These are phyloP conservation scores for Septoria petroselini DNA, from an alignment of 2,329 filamentous ascomycete genomes.

Conservation along the genomic window DNA sequence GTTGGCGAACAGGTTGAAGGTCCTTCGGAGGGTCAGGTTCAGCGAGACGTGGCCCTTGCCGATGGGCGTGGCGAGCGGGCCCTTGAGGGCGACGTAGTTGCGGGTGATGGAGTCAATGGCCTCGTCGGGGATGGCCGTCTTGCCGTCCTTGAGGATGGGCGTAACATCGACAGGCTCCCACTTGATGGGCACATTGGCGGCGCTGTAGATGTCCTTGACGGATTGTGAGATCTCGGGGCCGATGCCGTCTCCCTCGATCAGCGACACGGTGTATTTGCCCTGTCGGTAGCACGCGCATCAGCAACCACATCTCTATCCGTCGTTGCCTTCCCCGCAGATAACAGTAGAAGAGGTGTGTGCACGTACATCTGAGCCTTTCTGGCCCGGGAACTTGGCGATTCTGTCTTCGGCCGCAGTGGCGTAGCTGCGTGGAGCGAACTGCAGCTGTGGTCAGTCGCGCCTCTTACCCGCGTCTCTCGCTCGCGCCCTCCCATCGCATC, in stretches of 20 bases:
- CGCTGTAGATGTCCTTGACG: conserved; percentile 97
- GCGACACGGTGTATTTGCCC: conserved; percentile 92
- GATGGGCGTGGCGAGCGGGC: conserved; percentile 93
- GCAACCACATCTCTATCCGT: conserved; percentile 1
- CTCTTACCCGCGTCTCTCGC: background rate
- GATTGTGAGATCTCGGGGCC: conserved; percentile 93
- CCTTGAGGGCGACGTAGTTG: conserved; percentile 98
- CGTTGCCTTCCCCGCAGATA: background rate
- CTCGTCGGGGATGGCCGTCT: conserved; percentile 87
- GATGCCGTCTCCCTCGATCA: conserved; percentile 99
- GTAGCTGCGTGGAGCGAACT: conserved; percentile 24
- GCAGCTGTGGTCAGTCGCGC: conserved; percentile 10
- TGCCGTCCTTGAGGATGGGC: conserved; percentile 88
- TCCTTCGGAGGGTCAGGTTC: conserved; percentile 95
- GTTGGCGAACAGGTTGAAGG: conserved; percentile 99
- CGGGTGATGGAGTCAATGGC: conserved; percentile 89
- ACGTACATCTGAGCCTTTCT: conserved; percentile 81
- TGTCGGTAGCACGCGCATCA: conserved; percentile 39
- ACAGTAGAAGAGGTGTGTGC: background rate
- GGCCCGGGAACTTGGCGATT: conserved; percentile 90
- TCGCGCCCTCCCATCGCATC: background rate
- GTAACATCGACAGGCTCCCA: conserved; percentile 98
- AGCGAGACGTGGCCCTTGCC: conserved; percentile 99
- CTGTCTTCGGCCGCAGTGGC: conserved; percentile 55
- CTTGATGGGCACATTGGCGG: conserved; percentile 91